Percentiles rank a stretch among this genome's conserved stretches.
phyloP scores from a whole-genome alignment of 345 rosid species.

The Tarenaya hassleriana region DNA sequence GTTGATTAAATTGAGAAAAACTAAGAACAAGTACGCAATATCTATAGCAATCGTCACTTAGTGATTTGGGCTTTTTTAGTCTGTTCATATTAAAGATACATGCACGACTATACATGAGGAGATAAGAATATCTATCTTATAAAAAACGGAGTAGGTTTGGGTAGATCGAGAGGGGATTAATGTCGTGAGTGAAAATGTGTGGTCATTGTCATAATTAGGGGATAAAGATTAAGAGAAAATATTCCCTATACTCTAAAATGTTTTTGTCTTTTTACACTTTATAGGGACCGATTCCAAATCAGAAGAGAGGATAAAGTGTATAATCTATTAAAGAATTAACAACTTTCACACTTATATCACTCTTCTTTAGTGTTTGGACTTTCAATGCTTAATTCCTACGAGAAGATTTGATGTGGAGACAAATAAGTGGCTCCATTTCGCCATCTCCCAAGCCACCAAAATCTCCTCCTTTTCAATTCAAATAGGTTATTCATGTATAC shows the following conservation, averaged over 20 bases:
- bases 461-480: constrained; percentile 25
- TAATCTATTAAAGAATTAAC: constrained; percentile 29
- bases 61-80: too few relatives aligned
- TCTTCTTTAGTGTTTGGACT: constrained; percentile 19
- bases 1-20: too few relatives aligned
- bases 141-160: constrained; percentile 21
- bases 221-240: constrained; percentile 19
- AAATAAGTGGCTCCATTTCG: constrained; percentile 33
- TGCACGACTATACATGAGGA: too few relatives aligned
- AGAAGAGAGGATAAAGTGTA: constrained; percentile 15
- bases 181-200: constrained; percentile 23
- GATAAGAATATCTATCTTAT: background rate
- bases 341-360: constrained; percentile 22
- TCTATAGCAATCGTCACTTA: too few relatives aligned
- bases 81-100: constrained; percentile 14
- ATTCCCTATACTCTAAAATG: constrained; percentile 38
- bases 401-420: constrained; percentile 27
- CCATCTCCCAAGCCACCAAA: constrained; percentile 45
- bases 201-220: constrained; percentile 36
- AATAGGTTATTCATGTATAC: too few relatives aligned
- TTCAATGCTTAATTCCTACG: constrained; percentile 19
- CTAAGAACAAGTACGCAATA: too few relatives aligned
- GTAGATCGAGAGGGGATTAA: constrained; percentile 28
- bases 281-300: constrained; percentile 23
- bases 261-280: constrained; percentile 27